Evolutionary conservation across 805 yeast species (phyloP).

Genomic region (Candida sonorensis): DNA sequence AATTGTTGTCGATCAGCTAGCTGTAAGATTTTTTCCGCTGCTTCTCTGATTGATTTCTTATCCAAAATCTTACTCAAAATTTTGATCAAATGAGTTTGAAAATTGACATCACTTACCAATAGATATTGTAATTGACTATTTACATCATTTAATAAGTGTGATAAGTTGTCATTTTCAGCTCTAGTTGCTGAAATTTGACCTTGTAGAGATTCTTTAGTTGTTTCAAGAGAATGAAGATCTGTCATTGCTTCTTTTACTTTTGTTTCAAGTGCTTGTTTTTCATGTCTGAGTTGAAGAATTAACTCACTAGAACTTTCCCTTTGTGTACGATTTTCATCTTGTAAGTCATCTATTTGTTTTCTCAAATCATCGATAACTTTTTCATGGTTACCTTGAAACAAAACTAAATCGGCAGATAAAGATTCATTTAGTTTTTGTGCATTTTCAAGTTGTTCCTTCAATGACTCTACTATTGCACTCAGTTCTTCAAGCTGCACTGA

Average conservation of each 20-base stretch:
- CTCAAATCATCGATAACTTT: conserved; percentile 2
- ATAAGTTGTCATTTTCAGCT: conserved; percentile 36
- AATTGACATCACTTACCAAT: conserved; percentile 31
- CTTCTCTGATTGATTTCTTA: conserved; percentile 51
- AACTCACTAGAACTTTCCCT: too few species aligned
- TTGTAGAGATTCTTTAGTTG: too few species aligned
- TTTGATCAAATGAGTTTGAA: conserved; percentile 42
- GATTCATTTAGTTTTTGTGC: too few species aligned
- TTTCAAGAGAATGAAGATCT: conserved; percentile 14
- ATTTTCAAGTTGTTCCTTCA: conserved; percentile 3
- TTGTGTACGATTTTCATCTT: conserved; percentile 7
- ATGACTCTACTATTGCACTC: not conserved
- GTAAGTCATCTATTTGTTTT: conserved; percentile 1
- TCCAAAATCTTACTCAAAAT: conserved; percentile 52
- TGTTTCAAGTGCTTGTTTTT: conserved; percentile 24
- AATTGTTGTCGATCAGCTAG: conserved; percentile 26
- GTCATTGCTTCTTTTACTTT: conserved; percentile 31
- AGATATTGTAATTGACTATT: conserved; percentile 9
- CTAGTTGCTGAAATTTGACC: too few species aligned
- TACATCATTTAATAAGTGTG: conserved; percentile 15
- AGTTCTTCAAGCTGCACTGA: too few species aligned
- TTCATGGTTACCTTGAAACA: too few species aligned
- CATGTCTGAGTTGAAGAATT: conserved; percentile 12
- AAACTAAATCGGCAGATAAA: too few species aligned
- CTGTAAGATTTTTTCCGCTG: conserved; percentile 42